Evolutionary conservation across 1,139 yeast genomes (phyloP).

Genomic region (Saccharomyces uvarum): DNA sequence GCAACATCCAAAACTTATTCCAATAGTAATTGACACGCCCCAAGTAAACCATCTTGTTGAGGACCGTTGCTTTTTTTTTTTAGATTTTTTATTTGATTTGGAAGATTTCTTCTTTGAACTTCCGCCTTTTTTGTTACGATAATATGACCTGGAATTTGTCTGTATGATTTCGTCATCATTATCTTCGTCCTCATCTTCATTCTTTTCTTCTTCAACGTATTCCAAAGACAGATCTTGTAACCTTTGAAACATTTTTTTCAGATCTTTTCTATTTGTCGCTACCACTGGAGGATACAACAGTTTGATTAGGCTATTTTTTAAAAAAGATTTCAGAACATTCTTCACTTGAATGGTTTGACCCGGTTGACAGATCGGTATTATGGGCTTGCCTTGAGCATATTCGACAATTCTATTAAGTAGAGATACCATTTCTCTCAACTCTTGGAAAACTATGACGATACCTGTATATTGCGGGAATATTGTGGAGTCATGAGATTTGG

Average conservation of each 20-base stretch:
- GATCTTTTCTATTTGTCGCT: constrained; percentile 19
- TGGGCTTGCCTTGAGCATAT: constrained; percentile 16
- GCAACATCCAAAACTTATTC: constrained; percentile 29
- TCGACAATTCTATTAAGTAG: constrained; percentile 21
- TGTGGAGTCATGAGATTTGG: constrained; percentile 14
- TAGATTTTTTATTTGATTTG: constrained; percentile 7
- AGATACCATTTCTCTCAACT: constrained; percentile 21
- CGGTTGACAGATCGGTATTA: constrained; percentile 23
- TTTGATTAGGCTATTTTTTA: constrained; percentile 17
- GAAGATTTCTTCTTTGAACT: constrained; percentile 21
- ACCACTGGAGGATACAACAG: constrained; percentile 23
- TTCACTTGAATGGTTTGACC: constrained; percentile 25
- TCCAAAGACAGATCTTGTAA: constrained; percentile 4
- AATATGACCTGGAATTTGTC: constrained; percentile 7
- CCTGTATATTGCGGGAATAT: constrained; percentile 18
- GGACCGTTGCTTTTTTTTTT: constrained; percentile 6
- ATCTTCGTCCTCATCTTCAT: constrained; percentile 14
- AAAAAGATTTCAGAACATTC: constrained; percentile 17
- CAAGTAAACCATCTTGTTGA: constrained; percentile 23
- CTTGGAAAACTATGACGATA: constrained; percentile 24
- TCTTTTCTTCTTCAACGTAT: neutral
- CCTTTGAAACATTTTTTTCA: constrained; percentile 18
- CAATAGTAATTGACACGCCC: constrained; percentile 27
- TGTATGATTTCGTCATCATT: constrained; percentile 10
- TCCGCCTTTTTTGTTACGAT: constrained; percentile 7